Conservation (phyloP, 106 monocot species). For the Alisma plantagoaquatica region DNA sequence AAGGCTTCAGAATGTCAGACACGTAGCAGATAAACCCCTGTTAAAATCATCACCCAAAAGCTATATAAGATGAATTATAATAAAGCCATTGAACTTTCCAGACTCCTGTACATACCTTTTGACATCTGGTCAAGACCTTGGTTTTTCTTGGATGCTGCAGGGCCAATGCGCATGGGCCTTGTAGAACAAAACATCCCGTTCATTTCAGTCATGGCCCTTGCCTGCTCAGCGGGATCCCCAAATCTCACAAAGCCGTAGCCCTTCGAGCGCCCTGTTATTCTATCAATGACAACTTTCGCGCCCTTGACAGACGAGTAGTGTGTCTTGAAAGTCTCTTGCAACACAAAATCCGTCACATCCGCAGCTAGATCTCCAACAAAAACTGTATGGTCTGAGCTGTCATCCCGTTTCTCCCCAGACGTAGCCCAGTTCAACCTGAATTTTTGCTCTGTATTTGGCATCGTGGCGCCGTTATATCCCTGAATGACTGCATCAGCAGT, state of each 20-base stretch:
- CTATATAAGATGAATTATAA: background rate
- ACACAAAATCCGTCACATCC: slow-evolving; percentile 66
- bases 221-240: slow-evolving; percentile 60
- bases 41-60: too few species aligned
- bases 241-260: slow-evolving; percentile 90
- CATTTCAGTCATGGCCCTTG: slow-evolving; percentile 85
- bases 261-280: slow-evolving; percentile 60
- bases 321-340: slow-evolving; percentile 60
- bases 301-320: slow-evolving; percentile 63
- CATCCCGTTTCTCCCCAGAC: slow-evolving; percentile 67
- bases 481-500: slow-evolving; percentile 69
- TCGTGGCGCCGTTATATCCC: slow-evolving; percentile 65
- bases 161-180: slow-evolving; percentile 72
- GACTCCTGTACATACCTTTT: slow-evolving; percentile 30
- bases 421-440: slow-evolving; percentile 88
- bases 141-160: slow-evolving; percentile 58
- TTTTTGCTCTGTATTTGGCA: slow-evolving; percentile 57
- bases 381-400: slow-evolving; percentile 58
- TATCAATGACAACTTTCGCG: slow-evolving; percentile 81
- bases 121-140: slow-evolving; percentile 25
- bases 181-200: slow-evolving; percentile 72
- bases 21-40: too few species aligned
- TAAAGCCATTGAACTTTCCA: background rate
- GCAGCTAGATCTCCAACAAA: slow-evolving; percentile 86
- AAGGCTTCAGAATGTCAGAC: too few species aligned